Conservation (phyloP, 805 yeast species). For the Monosporozyma siamensis region DNA sequence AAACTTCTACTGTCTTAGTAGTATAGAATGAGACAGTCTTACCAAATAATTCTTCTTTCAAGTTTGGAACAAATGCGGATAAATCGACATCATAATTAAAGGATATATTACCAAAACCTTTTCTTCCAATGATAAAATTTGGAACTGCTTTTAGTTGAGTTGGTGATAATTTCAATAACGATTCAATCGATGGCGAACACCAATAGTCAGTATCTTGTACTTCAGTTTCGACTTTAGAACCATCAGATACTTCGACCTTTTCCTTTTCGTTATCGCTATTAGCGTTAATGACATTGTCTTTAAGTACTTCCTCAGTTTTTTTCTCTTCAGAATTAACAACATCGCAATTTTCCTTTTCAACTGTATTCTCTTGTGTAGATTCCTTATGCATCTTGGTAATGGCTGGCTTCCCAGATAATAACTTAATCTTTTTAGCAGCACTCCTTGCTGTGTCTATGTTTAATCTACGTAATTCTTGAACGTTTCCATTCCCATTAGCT, state of each 20-base stretch:
- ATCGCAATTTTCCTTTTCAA: too few species aligned
- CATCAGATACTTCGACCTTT: background rate
- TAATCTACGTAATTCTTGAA: constrained; percentile 29
- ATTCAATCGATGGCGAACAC: constrained; percentile 57
- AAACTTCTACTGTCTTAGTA: constrained; percentile 48
- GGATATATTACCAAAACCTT: constrained; percentile 57
- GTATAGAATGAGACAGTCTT: constrained; percentile 38
- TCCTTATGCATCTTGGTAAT: constrained; percentile 14
- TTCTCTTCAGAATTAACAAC: too few species aligned
- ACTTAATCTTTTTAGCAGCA: constrained; percentile 35
- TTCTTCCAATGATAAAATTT: constrained; percentile 60
- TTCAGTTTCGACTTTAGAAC: too few species aligned
- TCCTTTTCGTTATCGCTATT: background rate
- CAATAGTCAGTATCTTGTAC: constrained; percentile 41
- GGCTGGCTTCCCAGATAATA: constrained; percentile 24
- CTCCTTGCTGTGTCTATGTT: constrained; percentile 36
- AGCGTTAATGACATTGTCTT: background rate
- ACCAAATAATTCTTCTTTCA: constrained; percentile 32
- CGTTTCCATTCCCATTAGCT: constrained; percentile 11
- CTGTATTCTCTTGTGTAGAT: too few species aligned
- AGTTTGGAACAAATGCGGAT: constrained; percentile 38
- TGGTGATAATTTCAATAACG: constrained; percentile 35
- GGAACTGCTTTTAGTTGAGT: constrained; percentile 47
- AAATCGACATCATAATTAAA: constrained; percentile 64
- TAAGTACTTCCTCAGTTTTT: background rate